Percentiles rank a stretch among this genome's conserved stretches.
phyloP scores from a whole-genome alignment of 2,329 filamentous ascomycete species.

The Pseudogymnoascus sp. region DNA sequence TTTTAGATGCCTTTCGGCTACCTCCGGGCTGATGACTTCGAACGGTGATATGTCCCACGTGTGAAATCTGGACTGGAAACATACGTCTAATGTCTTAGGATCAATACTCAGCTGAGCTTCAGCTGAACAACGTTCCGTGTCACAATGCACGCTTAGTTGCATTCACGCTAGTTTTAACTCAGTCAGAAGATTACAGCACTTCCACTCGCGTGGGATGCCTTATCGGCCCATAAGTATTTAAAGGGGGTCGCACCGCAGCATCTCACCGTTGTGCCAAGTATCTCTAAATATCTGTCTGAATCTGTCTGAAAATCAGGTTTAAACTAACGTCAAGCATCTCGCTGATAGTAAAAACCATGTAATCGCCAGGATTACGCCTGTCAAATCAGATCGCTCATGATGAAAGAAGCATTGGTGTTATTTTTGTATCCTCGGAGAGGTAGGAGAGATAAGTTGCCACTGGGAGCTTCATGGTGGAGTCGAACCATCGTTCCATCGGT shows the following conservation, averaged over 20 bases:
- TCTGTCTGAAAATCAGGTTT: background rate
- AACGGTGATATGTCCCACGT: background rate
- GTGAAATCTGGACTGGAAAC: conserved; percentile 2
- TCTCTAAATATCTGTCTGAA: background rate
- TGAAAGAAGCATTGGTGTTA: no score
- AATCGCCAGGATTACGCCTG: background rate
- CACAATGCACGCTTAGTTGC: background rate
- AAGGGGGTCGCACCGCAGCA: background rate
- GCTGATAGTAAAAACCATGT: background rate
- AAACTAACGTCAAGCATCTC: background rate
- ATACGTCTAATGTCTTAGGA: background rate
- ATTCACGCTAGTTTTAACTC: background rate
- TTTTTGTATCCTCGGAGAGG: no score
- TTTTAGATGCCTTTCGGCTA: background rate
- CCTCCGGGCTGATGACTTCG: background rate
- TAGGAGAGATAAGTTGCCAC: no score
- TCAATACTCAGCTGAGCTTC: conserved; percentile 1
- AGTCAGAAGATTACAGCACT: background rate
- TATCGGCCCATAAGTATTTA: background rate
- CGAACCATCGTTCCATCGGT: no score
- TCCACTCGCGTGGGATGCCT: background rate
- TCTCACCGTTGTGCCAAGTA: background rate
- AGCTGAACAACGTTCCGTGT: background rate
- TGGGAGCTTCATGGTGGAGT: no score
- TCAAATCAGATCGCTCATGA: no score